Evolutionary conservation across 495 filamentous ascomycete genomes (phyloP).

Genomic region (Podospora sp.): DNA sequence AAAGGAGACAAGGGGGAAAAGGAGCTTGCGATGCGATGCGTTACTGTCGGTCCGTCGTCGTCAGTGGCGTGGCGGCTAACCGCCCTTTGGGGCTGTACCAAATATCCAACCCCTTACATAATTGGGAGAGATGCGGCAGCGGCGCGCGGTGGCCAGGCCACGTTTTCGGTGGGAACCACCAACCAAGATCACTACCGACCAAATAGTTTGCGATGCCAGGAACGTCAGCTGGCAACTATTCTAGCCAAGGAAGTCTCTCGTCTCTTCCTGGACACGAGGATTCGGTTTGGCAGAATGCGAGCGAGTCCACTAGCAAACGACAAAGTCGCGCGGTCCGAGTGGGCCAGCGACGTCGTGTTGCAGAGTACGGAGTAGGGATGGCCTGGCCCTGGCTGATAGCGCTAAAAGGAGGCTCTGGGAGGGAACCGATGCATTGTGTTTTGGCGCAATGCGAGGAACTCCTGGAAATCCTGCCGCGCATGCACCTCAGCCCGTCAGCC

Average conservation of each 20-base stretch:
- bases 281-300: neutral
- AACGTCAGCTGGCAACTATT: neutral
- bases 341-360: too few relatives aligned
- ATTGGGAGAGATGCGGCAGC: too few relatives aligned
- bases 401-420: neutral
- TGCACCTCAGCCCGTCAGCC: neutral
- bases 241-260: neutral
- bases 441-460: too few relatives aligned
- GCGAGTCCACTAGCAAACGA: neutral
- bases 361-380: neutral
- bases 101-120: neutral
- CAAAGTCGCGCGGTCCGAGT: neutral
- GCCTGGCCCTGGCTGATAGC: neutral
- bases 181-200: neutral
- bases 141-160: neutral
- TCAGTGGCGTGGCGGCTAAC: neutral
- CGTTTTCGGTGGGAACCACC: neutral
- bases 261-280: neutral
- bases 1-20: neutral
- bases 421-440: neutral
- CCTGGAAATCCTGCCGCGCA: neutral
- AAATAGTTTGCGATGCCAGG: neutral
- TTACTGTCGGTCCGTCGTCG: neutral
- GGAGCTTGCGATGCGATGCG: neutral
- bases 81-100: neutral